A percentile compares a stretch with the other conserved stretches of the same genome.
These are phyloP conservation scores for Aureoboletus auriporus DNA, from an alignment of 768 basidiomycete genomes.

Conservation along the genomic window DNA sequence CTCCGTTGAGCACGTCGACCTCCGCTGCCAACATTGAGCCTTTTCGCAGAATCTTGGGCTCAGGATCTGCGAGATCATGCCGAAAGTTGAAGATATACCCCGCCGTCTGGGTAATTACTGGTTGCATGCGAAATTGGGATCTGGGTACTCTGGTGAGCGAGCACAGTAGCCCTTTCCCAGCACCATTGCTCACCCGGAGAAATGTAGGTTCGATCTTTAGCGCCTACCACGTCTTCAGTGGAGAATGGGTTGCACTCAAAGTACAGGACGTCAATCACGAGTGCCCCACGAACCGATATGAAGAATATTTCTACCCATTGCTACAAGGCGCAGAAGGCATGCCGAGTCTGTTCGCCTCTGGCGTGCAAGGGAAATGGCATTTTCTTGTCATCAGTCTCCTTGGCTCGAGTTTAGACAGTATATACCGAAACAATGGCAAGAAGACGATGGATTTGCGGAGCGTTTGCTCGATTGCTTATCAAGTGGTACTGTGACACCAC, in stretches of 20 bases:
- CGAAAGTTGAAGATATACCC: conserved; percentile 22
- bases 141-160: conserved; percentile 66
- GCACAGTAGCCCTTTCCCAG: not conserved
- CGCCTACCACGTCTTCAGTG: conserved; percentile 53
- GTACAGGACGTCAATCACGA: conserved; percentile 65
- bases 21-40: too few species aligned
- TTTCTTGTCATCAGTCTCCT: conserved; percentile 77
- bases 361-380: conserved; percentile 56
- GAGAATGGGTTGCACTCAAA: conserved; percentile 67
- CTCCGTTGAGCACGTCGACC: not conserved
- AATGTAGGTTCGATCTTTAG: conserved; percentile 68
- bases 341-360: conserved; percentile 65
- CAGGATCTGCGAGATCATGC: conserved; percentile 10
- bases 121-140: conserved; percentile 56
- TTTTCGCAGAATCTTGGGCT: too few species aligned
- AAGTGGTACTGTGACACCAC: conserved; percentile 50
- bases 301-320: conserved; percentile 63
- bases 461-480: conserved; percentile 71
- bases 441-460: conserved; percentile 64
- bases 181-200: not conserved
- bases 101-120: conserved; percentile 55
- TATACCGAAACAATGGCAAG: conserved; percentile 54
- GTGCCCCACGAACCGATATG: conserved; percentile 74
- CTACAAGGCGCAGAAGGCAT: conserved; percentile 72
- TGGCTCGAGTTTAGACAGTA: conserved; percentile 61